Conservation (phyloP, 148 eudicot species). For the Linanthus parryae region DNA sequence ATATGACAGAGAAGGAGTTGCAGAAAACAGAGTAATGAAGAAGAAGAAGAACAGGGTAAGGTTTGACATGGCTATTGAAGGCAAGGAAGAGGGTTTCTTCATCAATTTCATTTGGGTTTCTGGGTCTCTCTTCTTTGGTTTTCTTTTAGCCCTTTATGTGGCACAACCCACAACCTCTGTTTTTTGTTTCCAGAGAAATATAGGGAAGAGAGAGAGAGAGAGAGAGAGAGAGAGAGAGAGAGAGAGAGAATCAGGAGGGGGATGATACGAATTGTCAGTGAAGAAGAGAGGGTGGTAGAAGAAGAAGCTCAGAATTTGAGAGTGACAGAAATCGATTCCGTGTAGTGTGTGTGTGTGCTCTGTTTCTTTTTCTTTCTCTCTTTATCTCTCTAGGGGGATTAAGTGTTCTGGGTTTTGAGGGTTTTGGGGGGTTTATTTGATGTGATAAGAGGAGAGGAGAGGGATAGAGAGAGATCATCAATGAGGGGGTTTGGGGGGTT, state of each 20-base stretch:
- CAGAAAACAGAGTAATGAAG: slow-evolving; percentile 18
- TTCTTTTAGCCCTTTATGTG: not conserved
- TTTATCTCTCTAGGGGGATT: too few relatives aligned
- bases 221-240: slow-evolving; percentile 5
- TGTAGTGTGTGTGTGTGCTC: too few relatives aligned
- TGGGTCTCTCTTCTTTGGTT: not conserved
- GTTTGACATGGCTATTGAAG: slow-evolving; percentile 13
- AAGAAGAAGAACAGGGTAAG: slow-evolving; percentile 11
- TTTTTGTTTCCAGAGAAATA: not conserved
- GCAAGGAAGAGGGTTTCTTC: slow-evolving; percentile 6
- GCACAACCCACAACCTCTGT: not conserved
- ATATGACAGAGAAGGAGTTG: slow-evolving; percentile 33
- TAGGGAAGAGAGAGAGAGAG: not conserved
- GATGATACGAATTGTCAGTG: not conserved
- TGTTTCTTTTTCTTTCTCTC: too few relatives aligned
- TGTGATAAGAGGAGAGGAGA: too few relatives aligned
- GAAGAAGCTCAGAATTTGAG: slow-evolving; percentile 27
- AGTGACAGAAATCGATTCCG: slow-evolving; percentile 12
- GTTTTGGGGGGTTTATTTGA: too few relatives aligned
- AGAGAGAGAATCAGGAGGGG: not conserved
- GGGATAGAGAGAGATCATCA: too few relatives aligned
- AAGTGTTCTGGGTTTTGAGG: too few relatives aligned
- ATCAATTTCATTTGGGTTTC: not conserved
- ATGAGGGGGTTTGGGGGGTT: too few relatives aligned
- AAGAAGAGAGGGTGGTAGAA: not conserved